Conservation (phyloP, 1,139 yeast genomes). For the Scheffersomyces illinoinensis region DNA sequence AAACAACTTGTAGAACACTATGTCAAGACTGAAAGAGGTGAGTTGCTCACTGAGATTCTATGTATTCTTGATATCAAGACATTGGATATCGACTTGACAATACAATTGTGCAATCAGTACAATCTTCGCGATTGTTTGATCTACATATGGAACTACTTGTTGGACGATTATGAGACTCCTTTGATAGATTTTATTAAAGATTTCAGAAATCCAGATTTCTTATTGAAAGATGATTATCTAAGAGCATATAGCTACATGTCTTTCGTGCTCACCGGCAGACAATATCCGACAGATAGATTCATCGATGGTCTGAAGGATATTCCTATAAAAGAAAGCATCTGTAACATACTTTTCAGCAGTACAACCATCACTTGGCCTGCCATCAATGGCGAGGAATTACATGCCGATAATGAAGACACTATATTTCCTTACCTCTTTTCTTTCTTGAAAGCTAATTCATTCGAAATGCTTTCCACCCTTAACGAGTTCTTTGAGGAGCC, state of each 20-base stretch:
- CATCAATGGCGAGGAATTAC: constrained; percentile 16
- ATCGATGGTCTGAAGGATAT: constrained; percentile 29
- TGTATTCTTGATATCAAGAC: constrained; percentile 63
- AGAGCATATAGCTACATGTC: constrained; percentile 64
- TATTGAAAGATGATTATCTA: constrained; percentile 17
- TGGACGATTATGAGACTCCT: constrained; percentile 70
- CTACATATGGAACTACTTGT: constrained; percentile 66
- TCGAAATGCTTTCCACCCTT: constrained; percentile 60
- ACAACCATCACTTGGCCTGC: constrained; percentile 49
- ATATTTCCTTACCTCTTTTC: constrained; percentile 61
- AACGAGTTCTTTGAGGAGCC: constrained; percentile 82
- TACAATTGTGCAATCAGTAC: constrained; percentile 56
- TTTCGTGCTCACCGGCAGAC: constrained; percentile 71
- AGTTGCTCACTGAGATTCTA: constrained; percentile 60
- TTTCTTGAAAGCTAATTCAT: constrained; percentile 52
- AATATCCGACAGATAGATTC: constrained; percentile 67
- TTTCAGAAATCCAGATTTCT: constrained; percentile 2
- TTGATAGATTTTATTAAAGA: constrained; percentile 54
- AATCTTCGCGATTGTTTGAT: constrained; percentile 59
- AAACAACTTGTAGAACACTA: constrained; percentile 58
- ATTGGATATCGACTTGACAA: constrained; percentile 74
- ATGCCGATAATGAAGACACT: constrained; percentile 30
- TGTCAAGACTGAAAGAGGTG: constrained; percentile 40
- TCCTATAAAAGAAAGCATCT: constrained; percentile 48
- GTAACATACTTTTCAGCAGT: constrained; percentile 53